A percentile compares a stretch with the other conserved stretches of the same genome.
These are phyloP conservation scores for Rosa chinensis DNA, from an alignment of 306 rosid genomes.

Conservation along the genomic window DNA sequence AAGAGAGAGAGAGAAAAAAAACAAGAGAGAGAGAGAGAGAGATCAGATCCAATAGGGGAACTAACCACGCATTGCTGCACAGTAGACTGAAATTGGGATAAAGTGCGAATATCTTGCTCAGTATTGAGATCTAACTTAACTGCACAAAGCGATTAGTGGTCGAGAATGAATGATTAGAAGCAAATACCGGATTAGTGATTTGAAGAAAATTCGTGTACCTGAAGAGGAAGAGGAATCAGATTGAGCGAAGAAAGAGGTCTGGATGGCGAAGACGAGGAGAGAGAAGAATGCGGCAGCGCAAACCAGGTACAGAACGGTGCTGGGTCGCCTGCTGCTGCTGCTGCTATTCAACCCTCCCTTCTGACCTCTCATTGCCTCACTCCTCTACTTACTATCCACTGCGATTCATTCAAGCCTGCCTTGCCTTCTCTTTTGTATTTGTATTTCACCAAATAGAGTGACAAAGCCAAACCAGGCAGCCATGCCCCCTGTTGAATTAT, in stretches of 20 bases:
- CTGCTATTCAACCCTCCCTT: constrained; percentile 30
- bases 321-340: constrained; percentile 41
- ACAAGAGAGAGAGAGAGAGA: background rate
- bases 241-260: constrained; percentile 67
- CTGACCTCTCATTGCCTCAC: constrained; percentile 52
- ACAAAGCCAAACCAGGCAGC: background rate
- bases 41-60: background rate
- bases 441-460: too few relatives aligned
- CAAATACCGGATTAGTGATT: too few relatives aligned
- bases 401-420: too few relatives aligned
- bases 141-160: background rate
- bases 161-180: background rate
- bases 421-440: too few relatives aligned
- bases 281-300: constrained; percentile 70
- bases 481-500: background rate
- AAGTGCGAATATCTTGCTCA: constrained; percentile 34
- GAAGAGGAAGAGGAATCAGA: background rate
- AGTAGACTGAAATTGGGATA: constrained; percentile 66
- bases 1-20: background rate
- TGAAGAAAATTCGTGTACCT: background rate
- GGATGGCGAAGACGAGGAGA: constrained; percentile 67
- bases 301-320: constrained; percentile 61
- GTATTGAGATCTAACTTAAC: constrained; percentile 53
- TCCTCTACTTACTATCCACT: too few relatives aligned
- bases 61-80: constrained; percentile 92